Conservation (phyloP, 108 stramenopile species). For the Aureococcus anophagefferens region DNA sequence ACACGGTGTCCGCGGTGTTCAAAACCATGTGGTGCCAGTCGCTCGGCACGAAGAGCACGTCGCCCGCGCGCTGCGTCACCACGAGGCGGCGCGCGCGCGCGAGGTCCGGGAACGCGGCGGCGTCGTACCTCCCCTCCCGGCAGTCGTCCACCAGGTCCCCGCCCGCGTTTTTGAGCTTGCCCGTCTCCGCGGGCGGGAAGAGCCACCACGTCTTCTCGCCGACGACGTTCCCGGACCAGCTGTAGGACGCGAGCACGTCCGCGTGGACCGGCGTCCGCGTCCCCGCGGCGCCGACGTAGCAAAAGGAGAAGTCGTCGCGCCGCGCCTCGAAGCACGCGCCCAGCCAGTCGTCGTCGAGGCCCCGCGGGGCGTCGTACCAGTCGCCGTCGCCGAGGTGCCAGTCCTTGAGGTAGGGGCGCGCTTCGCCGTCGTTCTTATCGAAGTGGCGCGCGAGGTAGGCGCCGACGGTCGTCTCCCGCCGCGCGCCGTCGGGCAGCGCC, state of each 20-base stretch:
- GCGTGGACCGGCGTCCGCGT: constrained; percentile 60
- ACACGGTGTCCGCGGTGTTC: constrained; percentile 68
- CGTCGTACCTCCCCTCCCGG: too few relatives aligned
- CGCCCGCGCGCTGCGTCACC: constrained; percentile 56
- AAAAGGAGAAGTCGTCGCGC: constrained; percentile 65
- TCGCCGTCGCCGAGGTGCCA: too few relatives aligned
- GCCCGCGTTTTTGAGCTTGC: too few relatives aligned
- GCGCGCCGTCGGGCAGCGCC: too few relatives aligned
- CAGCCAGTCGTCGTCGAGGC: too few relatives aligned
- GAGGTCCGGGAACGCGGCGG: not conserved
- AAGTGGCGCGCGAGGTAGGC: too few relatives aligned
- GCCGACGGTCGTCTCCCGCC: too few relatives aligned
- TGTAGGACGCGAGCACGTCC: constrained; percentile 71
- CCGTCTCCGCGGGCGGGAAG: constrained; percentile 9
- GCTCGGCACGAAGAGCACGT: constrained; percentile 67
- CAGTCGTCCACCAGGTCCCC: too few relatives aligned
- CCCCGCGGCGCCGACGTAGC: constrained; percentile 65
- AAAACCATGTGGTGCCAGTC: constrained; percentile 69
- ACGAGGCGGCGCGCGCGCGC: constrained; percentile 10
- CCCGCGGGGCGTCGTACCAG: too few relatives aligned
- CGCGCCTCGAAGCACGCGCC: too few relatives aligned
- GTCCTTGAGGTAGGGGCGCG: too few relatives aligned
- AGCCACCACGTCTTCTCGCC: constrained; percentile 3
- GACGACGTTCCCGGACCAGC: constrained; percentile 73
- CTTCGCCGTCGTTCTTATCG: too few relatives aligned